Evolutionary conservation across 805 yeast species (phyloP).

Genomic region (Cyberlindnera suaveolens): DNA sequence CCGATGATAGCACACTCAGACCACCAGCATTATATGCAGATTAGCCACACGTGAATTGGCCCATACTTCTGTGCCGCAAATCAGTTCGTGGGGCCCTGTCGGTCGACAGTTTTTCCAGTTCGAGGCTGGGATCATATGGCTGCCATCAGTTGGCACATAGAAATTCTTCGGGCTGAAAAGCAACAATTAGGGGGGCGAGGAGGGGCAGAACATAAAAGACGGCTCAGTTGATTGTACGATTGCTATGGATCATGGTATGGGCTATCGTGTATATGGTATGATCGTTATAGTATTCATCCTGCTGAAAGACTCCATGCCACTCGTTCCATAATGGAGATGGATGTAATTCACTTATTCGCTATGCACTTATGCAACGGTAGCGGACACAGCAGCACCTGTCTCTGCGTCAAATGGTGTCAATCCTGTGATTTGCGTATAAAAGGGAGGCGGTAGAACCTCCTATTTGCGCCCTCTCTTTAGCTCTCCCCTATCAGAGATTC

Average conservation of each 20-base stretch:
- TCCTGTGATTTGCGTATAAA: not conserved
- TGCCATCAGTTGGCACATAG: not conserved
- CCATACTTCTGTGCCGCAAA: no score
- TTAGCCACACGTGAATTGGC: no score
- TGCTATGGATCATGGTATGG: no score
- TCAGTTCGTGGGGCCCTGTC: no score
- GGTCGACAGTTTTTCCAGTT: no score
- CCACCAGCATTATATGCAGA: no score
- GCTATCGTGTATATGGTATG: no score
- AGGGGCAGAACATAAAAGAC: no score
- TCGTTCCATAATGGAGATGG: not conserved
- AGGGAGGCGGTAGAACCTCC: not conserved
- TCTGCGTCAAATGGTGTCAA: slow-evolving; percentile 18
- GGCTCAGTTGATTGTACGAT: no score
- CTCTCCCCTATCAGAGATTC: not conserved
- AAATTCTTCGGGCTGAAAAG: not conserved
- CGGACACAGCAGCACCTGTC: slow-evolving; percentile 1
- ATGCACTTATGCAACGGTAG: slow-evolving; percentile 13
- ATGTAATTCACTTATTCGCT: not conserved
- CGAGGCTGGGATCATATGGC: not conserved
- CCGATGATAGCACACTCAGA: no score
- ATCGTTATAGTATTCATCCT: not conserved
- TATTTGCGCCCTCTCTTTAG: not conserved
- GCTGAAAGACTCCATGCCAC: not conserved
- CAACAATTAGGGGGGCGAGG: no score